A percentile compares a stretch with the other conserved stretches of the same genome.
Conservation (phyloP, 2,329 filamentous ascomycete genomes). For the Fusarium acutatum region DNA sequence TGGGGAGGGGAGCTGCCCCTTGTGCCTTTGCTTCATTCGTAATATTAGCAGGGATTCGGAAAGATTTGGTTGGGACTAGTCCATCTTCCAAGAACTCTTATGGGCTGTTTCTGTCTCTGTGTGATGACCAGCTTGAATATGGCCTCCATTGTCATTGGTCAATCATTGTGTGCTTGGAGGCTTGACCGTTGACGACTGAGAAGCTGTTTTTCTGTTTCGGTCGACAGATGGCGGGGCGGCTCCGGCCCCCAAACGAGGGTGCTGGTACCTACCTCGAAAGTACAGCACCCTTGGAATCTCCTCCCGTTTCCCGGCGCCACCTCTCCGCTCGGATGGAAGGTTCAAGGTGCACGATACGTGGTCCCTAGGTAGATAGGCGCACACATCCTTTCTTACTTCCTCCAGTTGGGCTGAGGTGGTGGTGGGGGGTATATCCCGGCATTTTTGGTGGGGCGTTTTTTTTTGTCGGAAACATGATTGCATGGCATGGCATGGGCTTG, state of each 20-base stretch:
- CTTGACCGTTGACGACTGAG: conserved; percentile 16
- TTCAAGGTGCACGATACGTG: neutral
- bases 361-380: neutral
- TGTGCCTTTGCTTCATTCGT: conserved; percentile 3
- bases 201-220: conserved; percentile 15
- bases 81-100: conserved; percentile 2
- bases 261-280: conserved; percentile 4
- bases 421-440: conserved; percentile 15
- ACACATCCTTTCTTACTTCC: neutral
- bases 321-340: neutral
- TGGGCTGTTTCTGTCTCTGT: conserved; percentile 22
- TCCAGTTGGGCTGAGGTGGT: conserved; percentile 13
- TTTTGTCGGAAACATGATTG: conserved; percentile 29
- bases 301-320: neutral
- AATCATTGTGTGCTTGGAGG: conserved; percentile 9
- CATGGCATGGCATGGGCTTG: neutral
- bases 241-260: conserved; percentile 12
- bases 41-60: conserved; percentile 6
- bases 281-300: neutral
- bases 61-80: conserved; percentile 19
- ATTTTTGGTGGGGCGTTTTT: conserved; percentile 10
- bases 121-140: neutral
- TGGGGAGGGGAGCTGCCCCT: conserved; percentile 10
- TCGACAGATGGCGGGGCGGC: conserved; percentile 35
- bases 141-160: conserved; percentile 8